Conservation (phyloP, 176 grass and related monocot species). For the Cymbopogon citratus region DNA sequence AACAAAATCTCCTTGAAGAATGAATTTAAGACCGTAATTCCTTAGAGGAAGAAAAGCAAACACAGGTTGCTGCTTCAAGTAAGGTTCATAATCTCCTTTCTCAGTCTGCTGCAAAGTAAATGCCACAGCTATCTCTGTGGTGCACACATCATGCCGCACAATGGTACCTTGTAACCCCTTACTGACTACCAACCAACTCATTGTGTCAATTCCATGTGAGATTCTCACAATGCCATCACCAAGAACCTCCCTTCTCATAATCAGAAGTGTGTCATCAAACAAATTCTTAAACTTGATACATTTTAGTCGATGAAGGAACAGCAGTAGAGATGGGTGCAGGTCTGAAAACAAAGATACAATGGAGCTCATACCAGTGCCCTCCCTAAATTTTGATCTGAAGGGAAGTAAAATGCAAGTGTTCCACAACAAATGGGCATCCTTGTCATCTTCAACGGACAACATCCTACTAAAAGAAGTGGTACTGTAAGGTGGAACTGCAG, state of each 20-base stretch:
- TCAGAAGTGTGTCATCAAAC: conserved; percentile 48
- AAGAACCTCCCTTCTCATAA: conserved; percentile 76
- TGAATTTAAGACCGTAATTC: conserved; percentile 95
- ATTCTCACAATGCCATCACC: conserved; percentile 86
- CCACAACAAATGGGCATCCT: conserved; percentile 32
- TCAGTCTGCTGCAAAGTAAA: conserved; percentile 84
- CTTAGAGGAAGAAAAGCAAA: conserved; percentile 97
- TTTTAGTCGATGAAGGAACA: conserved; percentile 78
- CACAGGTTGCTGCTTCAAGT: conserved; percentile 76
- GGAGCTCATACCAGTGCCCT: conserved; percentile 50
- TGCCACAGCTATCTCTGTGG: conserved; percentile 84
- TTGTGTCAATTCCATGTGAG: conserved; percentile 68
- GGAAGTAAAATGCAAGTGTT: conserved; percentile 91
- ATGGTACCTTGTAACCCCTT: conserved; percentile 58
- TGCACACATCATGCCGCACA: conserved; percentile 66
- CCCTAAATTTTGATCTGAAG: conserved; percentile 66
- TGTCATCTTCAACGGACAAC: conserved; percentile 49
- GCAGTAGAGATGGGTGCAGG: conserved; percentile 88
- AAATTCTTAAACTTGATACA: conserved; percentile 88
- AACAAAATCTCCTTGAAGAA: conserved; percentile 94
- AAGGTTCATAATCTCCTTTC: conserved; percentile 57
- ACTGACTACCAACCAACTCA: conserved; percentile 85
- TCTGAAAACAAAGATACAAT: conserved; percentile 95
- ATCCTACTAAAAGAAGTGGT: conserved; percentile 41
- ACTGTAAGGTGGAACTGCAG: conserved; percentile 61